These are phyloP conservation scores for Solanum hybrid DNA, from an alignment of 305 asterid genomes.

Conservation along the genomic window DNA sequence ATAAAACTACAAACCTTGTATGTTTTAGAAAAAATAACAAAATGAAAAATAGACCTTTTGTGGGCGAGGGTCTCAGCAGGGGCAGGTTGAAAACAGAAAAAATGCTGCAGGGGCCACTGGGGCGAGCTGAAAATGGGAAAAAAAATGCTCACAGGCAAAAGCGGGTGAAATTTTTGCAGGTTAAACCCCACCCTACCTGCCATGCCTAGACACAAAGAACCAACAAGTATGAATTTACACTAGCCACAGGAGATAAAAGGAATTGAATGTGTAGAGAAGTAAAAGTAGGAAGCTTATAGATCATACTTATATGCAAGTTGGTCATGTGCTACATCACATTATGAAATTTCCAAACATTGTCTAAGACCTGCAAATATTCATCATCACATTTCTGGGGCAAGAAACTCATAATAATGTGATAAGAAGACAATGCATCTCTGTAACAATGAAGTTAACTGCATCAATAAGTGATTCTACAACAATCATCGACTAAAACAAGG, in stretches of 20 bases:
- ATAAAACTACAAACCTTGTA: not conserved
- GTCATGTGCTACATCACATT: not conserved
- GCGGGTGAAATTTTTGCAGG: not conserved
- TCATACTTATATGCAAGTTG: not conserved
- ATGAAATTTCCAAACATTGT: not conserved
- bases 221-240: not conserved
- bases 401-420: not conserved
- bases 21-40: not conserved
- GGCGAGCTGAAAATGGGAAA: not conserved
- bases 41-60: not conserved
- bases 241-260: not conserved
- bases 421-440: not conserved
- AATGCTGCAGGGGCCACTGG: not conserved
- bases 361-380: not conserved
- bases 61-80: not conserved
- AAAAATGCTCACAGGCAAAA: not conserved
- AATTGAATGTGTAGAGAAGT: not conserved
- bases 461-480: not conserved
- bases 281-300: not conserved
- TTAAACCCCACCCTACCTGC: not conserved
- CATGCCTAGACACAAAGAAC: not conserved
- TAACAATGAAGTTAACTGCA: not conserved
- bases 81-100: not conserved
- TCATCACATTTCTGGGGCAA: not conserved
- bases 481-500: not conserved